Base-by-base conservation (phyloP, 2,329 filamentous ascomycete species). In the Penicillium fuscoglaucum region DNA sequence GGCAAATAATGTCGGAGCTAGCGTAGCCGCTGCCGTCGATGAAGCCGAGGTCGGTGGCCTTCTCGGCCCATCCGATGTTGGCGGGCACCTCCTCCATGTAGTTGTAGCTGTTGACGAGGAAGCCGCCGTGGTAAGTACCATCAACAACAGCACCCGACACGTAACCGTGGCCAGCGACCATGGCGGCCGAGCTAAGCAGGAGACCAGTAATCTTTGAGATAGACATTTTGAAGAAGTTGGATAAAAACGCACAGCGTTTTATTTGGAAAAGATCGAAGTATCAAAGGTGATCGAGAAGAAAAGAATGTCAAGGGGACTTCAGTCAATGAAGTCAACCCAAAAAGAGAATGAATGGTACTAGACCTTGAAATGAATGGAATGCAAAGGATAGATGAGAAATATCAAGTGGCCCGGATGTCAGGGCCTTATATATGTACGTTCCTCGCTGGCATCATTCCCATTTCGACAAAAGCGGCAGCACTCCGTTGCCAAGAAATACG, bases 1-100 rank as follows among this genome's bases (percentile, higher is more conserved):
- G 87, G 78, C 85, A 88, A 74, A 86, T 84, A 63, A 88, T 86
- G 67, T 86, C 79, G 35, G 78, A 59, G 33, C 71, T 70, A 26
- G 72, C 69, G 72, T 83, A 86, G 58, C 74, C 73, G 41, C 69
- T 66, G 1, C 78, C 79, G 17, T 78, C 71, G 57, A 87, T 75
- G 68, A 80, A 86, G 31, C 83, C 83, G 62, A 82, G 77, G 66
- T 85, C 82, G 39, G 80, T 78, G 49, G 78, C 79, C 6, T 76
- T 70, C 46, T 79, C 80, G 17, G 77, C 77, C 85, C 86, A 88
- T 61, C 80, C 86, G 52, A 84, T 80, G 26, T 75, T 72, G 17
- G 75, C 68, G 2, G 79, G 79, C 19, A 72, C 71, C n/a, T 70
- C 64, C 26, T 60, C 62, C 53, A 58, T 62, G 62, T 79, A 78